Conservation (phyloP, 169 alveolate genomes). For the Cryptosporidium baileyi region DNA sequence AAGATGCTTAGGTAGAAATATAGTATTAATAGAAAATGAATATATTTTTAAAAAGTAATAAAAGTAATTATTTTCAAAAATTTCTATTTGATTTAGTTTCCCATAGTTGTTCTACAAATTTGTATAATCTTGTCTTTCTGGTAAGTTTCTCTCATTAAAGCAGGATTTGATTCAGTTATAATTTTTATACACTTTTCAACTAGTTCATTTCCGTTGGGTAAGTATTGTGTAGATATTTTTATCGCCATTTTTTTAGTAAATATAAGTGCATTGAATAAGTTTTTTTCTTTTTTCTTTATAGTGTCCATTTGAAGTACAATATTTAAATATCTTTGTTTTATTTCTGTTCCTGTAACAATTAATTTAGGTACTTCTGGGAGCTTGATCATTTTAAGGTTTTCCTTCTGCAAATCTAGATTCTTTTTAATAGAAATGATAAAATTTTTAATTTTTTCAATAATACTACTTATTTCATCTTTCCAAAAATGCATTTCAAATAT, state of each 20-base stretch:
- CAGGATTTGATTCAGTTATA: conserved; percentile 24
- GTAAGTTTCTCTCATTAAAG: conserved; percentile 39
- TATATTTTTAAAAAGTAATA: too few relatives aligned
- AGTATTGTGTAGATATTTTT: conserved; percentile 20
- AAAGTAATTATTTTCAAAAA: neutral
- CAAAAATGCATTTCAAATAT: conserved; percentile 3
- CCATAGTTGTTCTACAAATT: conserved; percentile 52
- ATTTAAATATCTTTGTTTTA: conserved; percentile 7
- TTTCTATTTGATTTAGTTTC: neutral
- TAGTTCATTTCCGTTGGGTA: conserved; percentile 22
- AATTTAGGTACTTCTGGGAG: conserved; percentile 16
- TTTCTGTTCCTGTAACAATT: conserved; percentile 35
- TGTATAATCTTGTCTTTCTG: conserved; percentile 19
- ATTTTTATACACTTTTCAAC: conserved; percentile 33
- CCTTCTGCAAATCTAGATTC: neutral
- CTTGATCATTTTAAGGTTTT: neutral
- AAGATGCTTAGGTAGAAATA: conserved; percentile 18
- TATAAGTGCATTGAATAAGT: neutral
- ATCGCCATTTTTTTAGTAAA: conserved; percentile 34
- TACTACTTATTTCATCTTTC: conserved; percentile 12
- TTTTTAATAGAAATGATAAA: neutral
- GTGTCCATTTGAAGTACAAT: conserved; percentile 3
- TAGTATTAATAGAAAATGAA: neutral
- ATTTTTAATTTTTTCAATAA: neutral
- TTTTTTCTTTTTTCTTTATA: conserved; percentile 4